Evolutionary conservation across 768 basidiomycete genomes (phyloP), one percentile per base, ranked within the genome.

Genomic region (Kwoniella sp.): DNA sequence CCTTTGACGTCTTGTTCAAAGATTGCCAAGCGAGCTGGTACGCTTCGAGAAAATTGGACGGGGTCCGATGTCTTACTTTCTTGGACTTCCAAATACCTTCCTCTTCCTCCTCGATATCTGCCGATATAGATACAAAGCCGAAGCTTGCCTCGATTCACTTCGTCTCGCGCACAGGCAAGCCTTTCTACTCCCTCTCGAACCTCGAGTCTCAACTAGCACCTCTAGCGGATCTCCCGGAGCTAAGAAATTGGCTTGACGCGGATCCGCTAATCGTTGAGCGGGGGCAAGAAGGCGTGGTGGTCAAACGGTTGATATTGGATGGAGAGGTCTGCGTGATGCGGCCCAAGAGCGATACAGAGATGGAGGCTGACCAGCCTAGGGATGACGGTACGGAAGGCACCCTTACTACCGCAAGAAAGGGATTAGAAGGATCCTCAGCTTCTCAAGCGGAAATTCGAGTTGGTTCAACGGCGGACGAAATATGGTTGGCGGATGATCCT

Each of bases 11-110:
- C 33, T 49, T 71, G 17, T 56, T 67, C 56, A 58, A 60, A 36
- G 36, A 58, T 15, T 15, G 36, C 22, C 27, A 54, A 19, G 29
- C 53, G 12, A 40, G 19, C 10, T 79, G 78, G 78, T 76, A 71
- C 55, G 78, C 74, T 26, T 74, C 72, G 12, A 64, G 78, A n/a
- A 79, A 79, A 50, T 67, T 79, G 8, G 78, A 79, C 58, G 78
- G 78, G 13, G 74, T 77, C 0, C 58, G 78, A 25, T 64, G 64
- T 44, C 56, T 79, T 19, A 60, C 70, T 12, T 65, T 73, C 26
- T 55, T 79, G 29, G 78, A 79, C 44, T 68, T 77, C 37, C 25
- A 57, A 17, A 21, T 74, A 33, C 66, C 68, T 1, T 13, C 53
- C 19, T 24, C 49, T 15, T 24, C 46, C 17, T 27, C 5, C 25